Conservation (phyloP, 2,329 filamentous ascomycete genomes). For the Colletotrichum echinochloae region DNA sequence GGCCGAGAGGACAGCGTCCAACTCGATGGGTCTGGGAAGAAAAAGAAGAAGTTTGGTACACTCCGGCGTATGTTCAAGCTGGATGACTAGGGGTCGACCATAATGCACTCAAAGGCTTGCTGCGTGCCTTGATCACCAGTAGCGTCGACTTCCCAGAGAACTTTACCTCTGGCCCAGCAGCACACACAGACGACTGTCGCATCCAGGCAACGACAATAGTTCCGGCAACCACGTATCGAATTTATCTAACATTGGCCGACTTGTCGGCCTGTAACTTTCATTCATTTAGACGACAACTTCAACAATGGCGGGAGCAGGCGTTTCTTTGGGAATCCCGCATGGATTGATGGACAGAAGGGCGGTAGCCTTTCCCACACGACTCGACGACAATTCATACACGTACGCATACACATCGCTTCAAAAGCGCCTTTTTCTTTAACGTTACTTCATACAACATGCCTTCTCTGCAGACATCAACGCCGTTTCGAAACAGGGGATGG, state of each 20-base stretch:
- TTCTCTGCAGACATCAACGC: background rate
- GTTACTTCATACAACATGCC: background rate
- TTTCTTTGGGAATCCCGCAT: constrained; percentile 12
- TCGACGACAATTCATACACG: background rate
- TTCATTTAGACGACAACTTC: background rate
- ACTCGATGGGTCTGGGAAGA: constrained; percentile 44
- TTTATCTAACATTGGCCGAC: background rate
- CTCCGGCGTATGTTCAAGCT: constrained; percentile 74
- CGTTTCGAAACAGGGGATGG: background rate
- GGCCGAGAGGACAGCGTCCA: constrained; percentile 36
- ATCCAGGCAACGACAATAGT: background rate
- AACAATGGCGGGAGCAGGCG: constrained; percentile 15
- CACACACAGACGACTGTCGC: background rate
- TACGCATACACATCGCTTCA: background rate
- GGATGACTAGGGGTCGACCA: constrained; percentile 53
- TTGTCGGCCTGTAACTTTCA: background rate
- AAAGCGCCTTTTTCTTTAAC: background rate
- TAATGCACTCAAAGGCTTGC: background rate
- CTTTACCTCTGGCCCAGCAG: background rate
- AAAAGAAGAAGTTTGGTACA: constrained; percentile 76
- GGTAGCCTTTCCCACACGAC: background rate
- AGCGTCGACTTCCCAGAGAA: background rate
- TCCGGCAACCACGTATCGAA: background rate
- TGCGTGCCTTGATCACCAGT: background rate
- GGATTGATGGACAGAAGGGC: background rate